Base-by-base conservation (phyloP, 2,329 filamentous ascomycete species). In the Albifimbria verrucaria region DNA sequence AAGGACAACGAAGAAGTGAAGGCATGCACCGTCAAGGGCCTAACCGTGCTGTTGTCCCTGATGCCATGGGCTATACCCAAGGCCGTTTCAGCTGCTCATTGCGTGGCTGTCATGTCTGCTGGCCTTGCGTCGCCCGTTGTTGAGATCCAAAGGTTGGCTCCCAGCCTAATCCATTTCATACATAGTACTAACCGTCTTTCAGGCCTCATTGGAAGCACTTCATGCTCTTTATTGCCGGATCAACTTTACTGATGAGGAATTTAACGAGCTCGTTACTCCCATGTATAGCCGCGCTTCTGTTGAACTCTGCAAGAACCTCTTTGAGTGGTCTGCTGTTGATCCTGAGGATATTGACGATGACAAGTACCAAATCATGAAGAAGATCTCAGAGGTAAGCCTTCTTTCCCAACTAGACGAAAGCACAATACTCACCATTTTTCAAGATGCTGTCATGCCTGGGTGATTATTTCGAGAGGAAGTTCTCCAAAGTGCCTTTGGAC, bases 321-420 rank as follows among this genome's bases (percentile, higher is more conserved):
- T 90, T 62, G 83, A 88, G 56, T 94, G 90, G 89, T 90, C 90
- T 4, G 72, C 85, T 11, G 86, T 93, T 43, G 88, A 92, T 58
- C 82, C 90, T 3, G 83, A 90, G 54, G 88, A 96, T 61, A 85
- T 96, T 54, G 90, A 97, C 59, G 91, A 96, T 64, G 87, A 92
- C 64, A 95, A 92, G 67, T 97, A 99, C 68, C 85, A 90, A 52
- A 85, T 97, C 60, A 86, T 90, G 41, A 97, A 97, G 75, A 97
- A 96, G 71, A 83, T 97, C 46, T 92, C 92, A 1, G 94, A 99
- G 82, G 89, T 92, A 78, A 59, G 73, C 61, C 25, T 43, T 23
- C 11, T 12, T 36, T 44, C 25, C 24, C 44, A 51, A 46, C 55
- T 17, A 20, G 23, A 15, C 6, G 18, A 24, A 47, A 23, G 5